These are phyloP conservation scores for Mallotus repandus DNA, from an alignment of 441 rosid genomes.

Conservation along the genomic window DNA sequence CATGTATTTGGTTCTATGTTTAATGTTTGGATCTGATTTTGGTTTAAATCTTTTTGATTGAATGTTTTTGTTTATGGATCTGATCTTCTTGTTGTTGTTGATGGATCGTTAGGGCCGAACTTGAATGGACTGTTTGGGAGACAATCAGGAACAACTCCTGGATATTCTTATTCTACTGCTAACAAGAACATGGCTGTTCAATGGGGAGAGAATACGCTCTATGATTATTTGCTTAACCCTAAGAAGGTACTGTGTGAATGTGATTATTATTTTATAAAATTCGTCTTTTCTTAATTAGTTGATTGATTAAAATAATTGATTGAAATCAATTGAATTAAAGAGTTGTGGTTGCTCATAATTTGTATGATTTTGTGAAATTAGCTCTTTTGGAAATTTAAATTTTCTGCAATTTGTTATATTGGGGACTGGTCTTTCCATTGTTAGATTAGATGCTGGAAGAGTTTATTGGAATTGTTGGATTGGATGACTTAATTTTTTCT, in stretches of 20 bases:
- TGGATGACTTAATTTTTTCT: neutral
- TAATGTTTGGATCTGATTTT: neutral
- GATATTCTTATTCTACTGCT: slow-evolving; percentile 56
- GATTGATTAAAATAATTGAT: neutral
- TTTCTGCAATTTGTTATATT: no score
- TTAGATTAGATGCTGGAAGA: no score
- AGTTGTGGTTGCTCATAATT: no score
- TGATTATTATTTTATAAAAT: neutral
- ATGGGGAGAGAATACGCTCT: slow-evolving; percentile 53
- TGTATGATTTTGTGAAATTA: neutral
- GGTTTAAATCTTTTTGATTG: neutral
- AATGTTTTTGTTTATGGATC: neutral
- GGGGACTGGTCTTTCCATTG: no score
- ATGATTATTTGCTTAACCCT: slow-evolving; percentile 57
- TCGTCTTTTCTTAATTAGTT: neutral
- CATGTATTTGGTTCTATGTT: neutral
- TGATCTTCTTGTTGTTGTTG: neutral
- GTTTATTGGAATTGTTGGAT: neutral
- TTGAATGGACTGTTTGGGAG: slow-evolving; percentile 84
- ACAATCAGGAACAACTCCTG: slow-evolving; percentile 69
- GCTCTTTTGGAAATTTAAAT: no score
- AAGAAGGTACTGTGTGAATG: slow-evolving; percentile 40
- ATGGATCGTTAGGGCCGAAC: slow-evolving; percentile 59
- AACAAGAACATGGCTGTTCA: slow-evolving; percentile 56
- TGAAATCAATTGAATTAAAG: no score